Conservation (phyloP, 176 grass and related monocot species). For the Musa schizocarpa region DNA sequence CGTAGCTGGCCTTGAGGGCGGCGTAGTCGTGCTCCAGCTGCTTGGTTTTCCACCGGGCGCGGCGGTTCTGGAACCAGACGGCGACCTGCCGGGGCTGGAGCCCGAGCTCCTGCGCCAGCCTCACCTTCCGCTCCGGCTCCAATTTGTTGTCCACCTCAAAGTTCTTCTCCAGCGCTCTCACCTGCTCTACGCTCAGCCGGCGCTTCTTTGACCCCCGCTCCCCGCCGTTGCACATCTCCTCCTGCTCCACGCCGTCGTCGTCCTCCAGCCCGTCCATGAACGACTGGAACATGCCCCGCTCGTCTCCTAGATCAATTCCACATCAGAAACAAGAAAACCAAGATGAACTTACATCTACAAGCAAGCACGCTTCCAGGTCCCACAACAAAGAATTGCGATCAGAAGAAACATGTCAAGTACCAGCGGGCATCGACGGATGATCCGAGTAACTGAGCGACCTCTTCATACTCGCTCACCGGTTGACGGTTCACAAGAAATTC, state of each 20-base stretch:
- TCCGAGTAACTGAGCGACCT: neutral
- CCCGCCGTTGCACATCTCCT: neutral
- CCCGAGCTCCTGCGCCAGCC: slow-evolving; percentile 63
- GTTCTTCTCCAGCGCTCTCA: slow-evolving; percentile 69
- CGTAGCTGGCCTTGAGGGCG: too few relatives aligned
- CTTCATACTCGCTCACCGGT: neutral
- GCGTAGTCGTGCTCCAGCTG: neutral
- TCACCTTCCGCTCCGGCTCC: slow-evolving; percentile 70
- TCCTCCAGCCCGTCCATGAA: neutral
- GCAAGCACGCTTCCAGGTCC: neutral
- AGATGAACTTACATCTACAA: too few relatives aligned
- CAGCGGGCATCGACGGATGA: neutral
- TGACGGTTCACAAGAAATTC: neutral
- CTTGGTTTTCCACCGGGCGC: too few relatives aligned
- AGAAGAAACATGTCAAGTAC: neutral
- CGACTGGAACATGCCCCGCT: neutral
- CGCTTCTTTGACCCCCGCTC: slow-evolving; percentile 33
- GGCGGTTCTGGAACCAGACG: too few relatives aligned
- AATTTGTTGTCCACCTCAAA: slow-evolving; percentile 74
- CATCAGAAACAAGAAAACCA: neutral
- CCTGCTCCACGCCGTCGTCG: too few relatives aligned
- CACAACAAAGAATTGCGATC: too few relatives aligned
- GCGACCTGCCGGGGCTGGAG: slow-evolving; percentile 61
- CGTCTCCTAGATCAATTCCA: neutral
- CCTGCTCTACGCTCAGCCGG: slow-evolving; percentile 72